Evolutionary conservation across 306 rosid species (phyloP), one percentile per base, ranked within the genome.

Genomic region (Pyrus bretschneideri): DNA sequence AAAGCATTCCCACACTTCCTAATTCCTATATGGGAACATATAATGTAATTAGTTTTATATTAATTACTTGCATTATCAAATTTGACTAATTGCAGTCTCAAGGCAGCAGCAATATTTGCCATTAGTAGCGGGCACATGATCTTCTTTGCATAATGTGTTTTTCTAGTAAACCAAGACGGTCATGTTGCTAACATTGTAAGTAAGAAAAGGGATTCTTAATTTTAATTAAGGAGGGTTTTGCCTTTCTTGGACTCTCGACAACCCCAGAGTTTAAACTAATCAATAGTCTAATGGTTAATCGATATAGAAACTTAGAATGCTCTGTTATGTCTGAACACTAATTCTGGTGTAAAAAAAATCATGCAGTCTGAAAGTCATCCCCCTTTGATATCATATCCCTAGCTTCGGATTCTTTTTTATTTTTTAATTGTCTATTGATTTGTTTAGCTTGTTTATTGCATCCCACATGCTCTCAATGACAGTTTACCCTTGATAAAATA

Each of bases 351-450:
- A 76, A 70, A 73, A 63, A 22, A n/a, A 18, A 70, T 59, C 73
- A 65, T 62, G 76, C 81, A 80, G 80, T 65, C 72, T 51, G 83
- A 83, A 80, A 81, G 88, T 88, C 88, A 81, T 83, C 91, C 92
- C 81, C 96, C 88, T 75, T 78, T 81, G 74, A 76, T 77, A 12
- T n/a, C 18, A 70, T 38, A 21, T 72, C 23, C 76, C 75, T 54
- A 29, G 46, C 63, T 70, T 33, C 21, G 13, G 64, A 15, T 3
- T 11, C 12, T 52, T 30, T 59, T 21, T 59, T 15, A 6, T 54
- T 31, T n/a, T 71, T 33, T 1, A 10, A 7, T n/a, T 54, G 54
- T 71, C 22, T 40, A 8, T 38, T 58, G 44, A 11, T 72, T 72
- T 58, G 40, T 58, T 64, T 70, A 66, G 57, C 77, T 45, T 69